phyloP scores from a whole-genome alignment of 2,329 filamentous ascomycete genomes.

The Albophoma yamanashiensis region DNA sequence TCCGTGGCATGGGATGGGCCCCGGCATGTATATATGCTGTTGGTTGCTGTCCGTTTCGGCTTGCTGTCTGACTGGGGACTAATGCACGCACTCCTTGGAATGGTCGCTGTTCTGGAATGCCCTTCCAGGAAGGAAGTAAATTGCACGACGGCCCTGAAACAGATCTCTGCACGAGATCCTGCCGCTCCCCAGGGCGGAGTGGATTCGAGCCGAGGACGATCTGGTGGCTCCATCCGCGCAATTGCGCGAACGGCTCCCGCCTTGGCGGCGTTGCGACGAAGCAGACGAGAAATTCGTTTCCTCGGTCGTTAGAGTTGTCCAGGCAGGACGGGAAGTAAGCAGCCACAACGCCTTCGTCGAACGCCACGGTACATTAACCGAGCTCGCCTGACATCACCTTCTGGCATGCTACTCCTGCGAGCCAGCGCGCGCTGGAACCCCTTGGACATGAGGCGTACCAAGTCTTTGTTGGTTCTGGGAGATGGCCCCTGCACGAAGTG shows the following conservation, averaged over 20 bases:
- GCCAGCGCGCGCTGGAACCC: neutral
- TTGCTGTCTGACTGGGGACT: neutral
- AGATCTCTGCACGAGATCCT: neutral
- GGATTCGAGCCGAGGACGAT: neutral
- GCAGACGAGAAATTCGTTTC: neutral
- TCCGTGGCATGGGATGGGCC: neutral
- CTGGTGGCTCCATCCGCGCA: neutral
- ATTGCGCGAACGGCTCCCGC: neutral
- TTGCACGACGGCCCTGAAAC: neutral
- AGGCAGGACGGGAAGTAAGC: neutral
- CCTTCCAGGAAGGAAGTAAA: neutral
- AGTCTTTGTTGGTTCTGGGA: neutral
- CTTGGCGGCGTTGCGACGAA: neutral
- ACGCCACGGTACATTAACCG: neutral
- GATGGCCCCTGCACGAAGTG: neutral
- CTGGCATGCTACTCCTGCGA: neutral
- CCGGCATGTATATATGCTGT: neutral
- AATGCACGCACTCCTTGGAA: neutral
- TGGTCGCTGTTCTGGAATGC: neutral
- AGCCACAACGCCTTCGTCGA: neutral
- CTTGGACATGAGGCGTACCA: neutral
- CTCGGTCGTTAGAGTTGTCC: neutral
- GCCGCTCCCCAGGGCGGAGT: neutral
- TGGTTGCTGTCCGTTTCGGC: neutral
- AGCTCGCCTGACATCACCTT: neutral